Percentiles rank a stretch among this genome's conserved stretches.
Evolutionary conservation across 306 rosid genomes (phyloP).

Genomic region (Pterocarpus macrocarpus): DNA sequence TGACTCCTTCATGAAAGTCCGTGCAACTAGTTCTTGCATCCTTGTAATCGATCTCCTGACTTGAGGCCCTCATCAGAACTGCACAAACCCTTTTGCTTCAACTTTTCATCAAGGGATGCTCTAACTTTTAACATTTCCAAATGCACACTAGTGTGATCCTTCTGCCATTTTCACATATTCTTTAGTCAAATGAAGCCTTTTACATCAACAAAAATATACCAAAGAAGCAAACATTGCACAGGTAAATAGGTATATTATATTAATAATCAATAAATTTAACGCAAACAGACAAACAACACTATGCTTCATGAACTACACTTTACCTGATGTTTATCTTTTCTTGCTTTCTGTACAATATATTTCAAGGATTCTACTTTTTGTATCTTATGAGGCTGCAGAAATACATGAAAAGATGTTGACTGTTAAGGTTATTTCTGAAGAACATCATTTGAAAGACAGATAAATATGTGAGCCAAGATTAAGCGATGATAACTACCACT

Average conservation of each 20-base stretch:
- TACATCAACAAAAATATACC: constrained; percentile 19
- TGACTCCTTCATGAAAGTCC: too few species aligned
- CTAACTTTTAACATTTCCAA: constrained; percentile 83
- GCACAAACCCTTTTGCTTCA: constrained; percentile 74
- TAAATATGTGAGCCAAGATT: constrained; percentile 30
- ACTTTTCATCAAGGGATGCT: constrained; percentile 82
- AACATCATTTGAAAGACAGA: constrained; percentile 25
- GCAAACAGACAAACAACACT: background rate
- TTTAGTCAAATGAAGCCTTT: constrained; percentile 43
- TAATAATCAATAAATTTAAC: constrained; percentile 12
- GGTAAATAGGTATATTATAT: background rate
- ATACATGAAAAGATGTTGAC: background rate
- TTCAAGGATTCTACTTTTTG: constrained; percentile 56
- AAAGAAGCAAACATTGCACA: constrained; percentile 11
- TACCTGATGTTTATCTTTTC: constrained; percentile 66
- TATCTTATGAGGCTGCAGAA: constrained; percentile 46
- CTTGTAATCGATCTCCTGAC: too few species aligned
- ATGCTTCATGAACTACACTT: constrained; percentile 34
- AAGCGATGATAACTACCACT: constrained; percentile 44
- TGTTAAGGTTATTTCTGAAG: constrained; percentile 23
- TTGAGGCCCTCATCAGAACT: constrained; percentile 32
- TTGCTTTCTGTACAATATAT: constrained; percentile 56
- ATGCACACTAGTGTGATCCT: constrained; percentile 63
- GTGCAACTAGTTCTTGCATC: too few species aligned
- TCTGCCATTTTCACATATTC: constrained; percentile 57